Base-by-base conservation (phyloP, 2,329 filamentous ascomycete genomes). In the Hyphodiscus sp. region DNA sequence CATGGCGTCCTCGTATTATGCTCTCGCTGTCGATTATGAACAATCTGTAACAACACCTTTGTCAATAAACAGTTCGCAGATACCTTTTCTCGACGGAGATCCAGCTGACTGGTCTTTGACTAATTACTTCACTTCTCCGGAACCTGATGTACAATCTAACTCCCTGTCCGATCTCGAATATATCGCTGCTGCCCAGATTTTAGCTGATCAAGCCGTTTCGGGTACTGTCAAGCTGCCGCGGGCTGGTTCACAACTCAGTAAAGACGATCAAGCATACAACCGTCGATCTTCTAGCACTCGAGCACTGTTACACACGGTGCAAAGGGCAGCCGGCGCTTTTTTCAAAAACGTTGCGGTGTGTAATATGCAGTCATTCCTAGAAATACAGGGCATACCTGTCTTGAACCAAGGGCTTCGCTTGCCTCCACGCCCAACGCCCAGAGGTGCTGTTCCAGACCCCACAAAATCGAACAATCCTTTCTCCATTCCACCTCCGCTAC, bases 141-240 rank as follows among this genome's bases (percentile, higher is more conserved):
- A 85, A 60, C 81, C 81, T 10, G 64, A 64, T 51, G 46, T 58
- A 13, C 58, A 63, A 33, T 58, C 58, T 11, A 64, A 50, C 49
- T 58, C 52, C 13, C 56, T 68, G 16, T 69, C 74, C 1, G 81
- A 85, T 51, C 77, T 82, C 2, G 83, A 87, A 42, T 75, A 80
- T 54, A 81, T 89, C 33, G 80, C 81, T 49, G 76, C 86, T 23
- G 85, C 84, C 0, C 86, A 89, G 62, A 79, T 89, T 41, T 70
- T 89, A n/a, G 84, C 83, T 1, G 84, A 88, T 55, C 86, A 90
- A 65, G 78, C 85, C 20, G 76, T 81, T 2, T 80, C 76, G 10
- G 78, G 82, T 4, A 74, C 70, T 1, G 57, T 69, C 23, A 68
- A 70, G 45, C 20, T 66, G 19, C 58, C 60, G 43, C 52, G 47